Conservation (phyloP, 1,139 yeast species). For the Pichia norvegensis region DNA sequence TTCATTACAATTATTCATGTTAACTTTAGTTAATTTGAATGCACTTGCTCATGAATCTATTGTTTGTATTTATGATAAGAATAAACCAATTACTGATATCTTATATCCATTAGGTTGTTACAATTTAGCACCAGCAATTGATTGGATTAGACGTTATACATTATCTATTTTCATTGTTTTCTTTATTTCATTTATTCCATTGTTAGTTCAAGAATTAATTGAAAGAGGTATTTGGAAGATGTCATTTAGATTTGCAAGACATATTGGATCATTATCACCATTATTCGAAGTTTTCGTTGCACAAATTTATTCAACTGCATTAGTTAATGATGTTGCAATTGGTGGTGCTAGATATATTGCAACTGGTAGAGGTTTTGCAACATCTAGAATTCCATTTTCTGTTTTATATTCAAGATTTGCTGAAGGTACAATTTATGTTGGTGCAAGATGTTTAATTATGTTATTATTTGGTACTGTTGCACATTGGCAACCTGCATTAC, state of each 20-base stretch:
- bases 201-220: constrained; percentile 92
- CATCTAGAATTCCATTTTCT: constrained; percentile 96
- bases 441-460: constrained; percentile 86
- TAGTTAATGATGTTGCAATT: constrained; percentile 84
- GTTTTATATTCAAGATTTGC: constrained; percentile 95
- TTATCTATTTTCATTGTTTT: constrained; percentile 96
- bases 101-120: constrained; percentile 90
- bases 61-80: constrained; percentile 73
- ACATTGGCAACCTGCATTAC: constrained; percentile 93
- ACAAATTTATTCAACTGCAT: constrained; percentile 90
- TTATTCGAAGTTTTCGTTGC: constrained; percentile 97
- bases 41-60: constrained; percentile 87
- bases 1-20: constrained; percentile 87
- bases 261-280: constrained; percentile 84
- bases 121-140: constrained; percentile 81
- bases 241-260: constrained; percentile 82
- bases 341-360: constrained; percentile 99
- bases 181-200: constrained; percentile 94
- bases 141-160: constrained; percentile 97
- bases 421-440: constrained; percentile 92
- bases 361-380: constrained; percentile 99
- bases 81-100: constrained; percentile 80
- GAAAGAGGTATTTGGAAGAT: constrained; percentile 99
- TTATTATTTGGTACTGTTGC: constrained; percentile 85
- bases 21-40: constrained; percentile 86